Evolutionary conservation across 306 rosid genomes (phyloP).

Genomic region (Hippophae tibetana): DNA sequence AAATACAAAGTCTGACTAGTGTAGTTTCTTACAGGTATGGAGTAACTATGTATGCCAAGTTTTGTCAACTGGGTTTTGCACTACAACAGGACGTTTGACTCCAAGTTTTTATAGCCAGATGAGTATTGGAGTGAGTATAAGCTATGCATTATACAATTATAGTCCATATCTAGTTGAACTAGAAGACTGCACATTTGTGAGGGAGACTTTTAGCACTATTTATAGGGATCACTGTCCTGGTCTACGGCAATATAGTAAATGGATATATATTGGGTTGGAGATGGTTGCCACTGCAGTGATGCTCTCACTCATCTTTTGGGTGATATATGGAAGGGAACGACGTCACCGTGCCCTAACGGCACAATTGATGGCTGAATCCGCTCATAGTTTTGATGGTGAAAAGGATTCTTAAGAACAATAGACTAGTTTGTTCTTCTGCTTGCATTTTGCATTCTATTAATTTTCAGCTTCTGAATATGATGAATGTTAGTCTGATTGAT

Average conservation of each 20-base stretch:
- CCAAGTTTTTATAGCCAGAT: conserved; percentile 37
- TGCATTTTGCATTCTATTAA: too few relatives aligned
- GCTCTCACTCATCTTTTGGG: conserved; percentile 54
- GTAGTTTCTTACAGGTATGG: conserved; percentile 32
- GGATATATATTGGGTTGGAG: conserved; percentile 34
- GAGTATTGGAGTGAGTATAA: conserved; percentile 28
- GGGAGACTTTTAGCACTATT: conserved; percentile 30
- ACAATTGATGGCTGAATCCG: conserved; percentile 6
- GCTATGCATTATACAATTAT: conserved; percentile 21
- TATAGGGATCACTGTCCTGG: conserved; percentile 29
- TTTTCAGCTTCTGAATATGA: conserved; percentile 1
- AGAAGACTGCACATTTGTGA: conserved; percentile 50
- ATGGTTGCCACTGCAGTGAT: conserved; percentile 36
- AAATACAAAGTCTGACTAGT: not conserved
- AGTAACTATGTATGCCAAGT: conserved; percentile 33
- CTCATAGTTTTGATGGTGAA: conserved; percentile 14
- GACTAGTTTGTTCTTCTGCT: too few relatives aligned
- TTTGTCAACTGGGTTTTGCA: conserved; percentile 37
- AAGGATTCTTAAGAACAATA: conserved; percentile 13
- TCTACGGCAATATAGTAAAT: conserved; percentile 26
- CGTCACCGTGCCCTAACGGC: conserved; percentile 15
- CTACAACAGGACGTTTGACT: conserved; percentile 44
- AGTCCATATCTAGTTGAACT: conserved; percentile 37
- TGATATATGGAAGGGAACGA: conserved; percentile 38
- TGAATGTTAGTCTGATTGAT: not conserved